A percentile compares a stretch with the other conserved stretches of the same genome.
Evolutionary conservation across 1,284 basidiomycete species (phyloP).

Genomic region (Microbotryomycetes sp.): DNA sequence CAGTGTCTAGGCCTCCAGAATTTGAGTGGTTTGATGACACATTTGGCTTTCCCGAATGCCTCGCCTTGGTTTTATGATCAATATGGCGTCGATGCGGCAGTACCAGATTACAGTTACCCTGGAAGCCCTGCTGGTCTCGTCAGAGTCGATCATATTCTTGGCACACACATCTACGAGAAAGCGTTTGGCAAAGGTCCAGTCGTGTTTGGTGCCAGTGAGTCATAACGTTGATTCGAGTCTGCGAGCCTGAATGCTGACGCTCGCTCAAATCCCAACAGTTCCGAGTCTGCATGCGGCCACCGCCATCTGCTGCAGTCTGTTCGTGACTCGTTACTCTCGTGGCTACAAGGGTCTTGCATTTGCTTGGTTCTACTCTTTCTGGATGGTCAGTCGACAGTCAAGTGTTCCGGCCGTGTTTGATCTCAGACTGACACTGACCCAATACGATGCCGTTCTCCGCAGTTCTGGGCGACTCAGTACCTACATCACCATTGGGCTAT

Average conservation of each 20-base stretch:
- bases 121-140: conserved; percentile 35
- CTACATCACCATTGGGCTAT: conserved; percentile 35
- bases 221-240: too few relatives aligned
- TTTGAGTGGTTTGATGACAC: conserved; percentile 31
- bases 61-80: conserved; percentile 34
- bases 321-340: conserved; percentile 29
- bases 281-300: conserved; percentile 37
- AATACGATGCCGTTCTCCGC: background rate
- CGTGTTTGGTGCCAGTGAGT: conserved; percentile 35
- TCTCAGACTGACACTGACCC: background rate
- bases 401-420: background rate
- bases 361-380: conserved; percentile 25
- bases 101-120: conserved; percentile 33
- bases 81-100: conserved; percentile 22
- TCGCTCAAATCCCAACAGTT: too few relatives aligned
- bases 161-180: conserved; percentile 32
- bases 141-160: conserved; percentile 34
- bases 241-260: too few relatives aligned
- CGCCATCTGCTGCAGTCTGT: conserved; percentile 30
- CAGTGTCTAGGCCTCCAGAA: conserved; percentile 33
- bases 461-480: conserved; percentile 33
- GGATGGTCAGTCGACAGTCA: conserved; percentile 19
- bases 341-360: conserved; percentile 17
- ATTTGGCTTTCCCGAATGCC: conserved; percentile 35
- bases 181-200: conserved; percentile 33